Evolutionary conservation across 1,284 basidiomycete species (phyloP).

Genomic region (Apiotrichum siamense): DNA sequence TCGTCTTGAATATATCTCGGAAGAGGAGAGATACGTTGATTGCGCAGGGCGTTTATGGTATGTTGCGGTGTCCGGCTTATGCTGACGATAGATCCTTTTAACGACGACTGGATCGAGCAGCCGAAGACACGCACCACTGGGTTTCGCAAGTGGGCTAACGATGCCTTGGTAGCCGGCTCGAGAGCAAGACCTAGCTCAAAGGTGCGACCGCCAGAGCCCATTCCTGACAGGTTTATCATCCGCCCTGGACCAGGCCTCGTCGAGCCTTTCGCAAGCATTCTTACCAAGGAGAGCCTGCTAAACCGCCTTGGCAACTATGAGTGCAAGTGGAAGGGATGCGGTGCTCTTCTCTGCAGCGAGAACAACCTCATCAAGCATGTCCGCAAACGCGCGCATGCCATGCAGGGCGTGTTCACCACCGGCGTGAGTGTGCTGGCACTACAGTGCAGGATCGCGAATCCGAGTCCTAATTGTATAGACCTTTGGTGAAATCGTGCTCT

Average conservation of each 20-base stretch:
- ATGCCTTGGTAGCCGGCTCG: slow-evolving; percentile 11
- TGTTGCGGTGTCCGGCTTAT: background rate
- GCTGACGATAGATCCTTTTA: slow-evolving; percentile 9
- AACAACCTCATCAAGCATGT: slow-evolving; percentile 26
- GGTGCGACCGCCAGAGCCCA: slow-evolving; percentile 22
- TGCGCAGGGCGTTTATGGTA: slow-evolving; percentile 9
- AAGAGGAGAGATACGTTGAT: slow-evolving; percentile 9
- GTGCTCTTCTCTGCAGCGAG: slow-evolving; percentile 29
- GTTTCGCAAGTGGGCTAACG: background rate
- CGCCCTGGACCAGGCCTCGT: slow-evolving; percentile 23
- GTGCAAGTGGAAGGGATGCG: slow-evolving; percentile 39
- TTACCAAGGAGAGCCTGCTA: slow-evolving; percentile 23
- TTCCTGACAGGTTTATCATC: slow-evolving; percentile 24
- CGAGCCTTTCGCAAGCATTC: slow-evolving; percentile 25
- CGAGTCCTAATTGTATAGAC: too few species aligned
- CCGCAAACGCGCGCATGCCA: slow-evolving; percentile 16
- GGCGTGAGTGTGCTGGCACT: slow-evolving; percentile 10
- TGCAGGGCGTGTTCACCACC: slow-evolving; percentile 17
- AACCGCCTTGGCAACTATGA: slow-evolving; percentile 17
- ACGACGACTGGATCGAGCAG: slow-evolving; percentile 7
- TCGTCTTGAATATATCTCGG: slow-evolving; percentile 3
- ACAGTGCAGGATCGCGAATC: background rate
- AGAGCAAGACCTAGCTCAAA: slow-evolving; percentile 2
- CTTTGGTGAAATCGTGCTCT: background rate
- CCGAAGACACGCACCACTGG: background rate